These are phyloP conservation scores for Mycena maculata DNA, from an alignment of 768 basidiomycete species.

Conservation along the genomic window DNA sequence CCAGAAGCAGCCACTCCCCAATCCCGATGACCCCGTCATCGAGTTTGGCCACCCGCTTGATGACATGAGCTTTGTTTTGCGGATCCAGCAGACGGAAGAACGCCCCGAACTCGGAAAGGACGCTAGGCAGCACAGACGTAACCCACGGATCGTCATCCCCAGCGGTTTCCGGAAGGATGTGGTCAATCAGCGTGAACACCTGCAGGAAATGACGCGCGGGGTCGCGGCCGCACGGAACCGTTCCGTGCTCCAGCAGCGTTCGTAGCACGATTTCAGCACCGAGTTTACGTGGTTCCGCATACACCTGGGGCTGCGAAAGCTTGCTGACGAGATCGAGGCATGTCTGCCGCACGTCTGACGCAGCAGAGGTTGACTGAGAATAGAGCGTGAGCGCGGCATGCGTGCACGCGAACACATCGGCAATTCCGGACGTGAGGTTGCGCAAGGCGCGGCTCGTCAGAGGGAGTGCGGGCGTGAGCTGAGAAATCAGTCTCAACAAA, in stretches of 20 bases:
- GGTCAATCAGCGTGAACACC: slow-evolving; percentile 66
- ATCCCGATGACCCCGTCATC: slow-evolving; percentile 69
- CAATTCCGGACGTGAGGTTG: slow-evolving; percentile 54
- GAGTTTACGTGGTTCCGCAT: slow-evolving; percentile 49
- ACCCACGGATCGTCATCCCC: slow-evolving; percentile 60
- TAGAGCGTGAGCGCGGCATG: slow-evolving; percentile 56
- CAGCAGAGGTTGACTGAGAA: slow-evolving; percentile 54
- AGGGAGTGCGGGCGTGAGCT: slow-evolving; percentile 58
- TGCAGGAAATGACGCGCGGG: slow-evolving; percentile 68
- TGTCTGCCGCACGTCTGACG: slow-evolving; percentile 56
- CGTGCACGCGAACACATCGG: slow-evolving; percentile 68
- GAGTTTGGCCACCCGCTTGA: slow-evolving; percentile 65
- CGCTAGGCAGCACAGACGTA: slow-evolving; percentile 63
- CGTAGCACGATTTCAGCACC: slow-evolving; percentile 66
- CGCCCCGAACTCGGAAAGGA: slow-evolving; percentile 62
- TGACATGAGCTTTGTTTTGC: slow-evolving; percentile 62
- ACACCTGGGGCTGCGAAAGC: slow-evolving; percentile 50
- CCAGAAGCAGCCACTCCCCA: slow-evolving; percentile 77
- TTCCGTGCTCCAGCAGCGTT: slow-evolving; percentile 64
- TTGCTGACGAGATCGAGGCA: slow-evolving; percentile 63
- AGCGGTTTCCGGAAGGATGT: slow-evolving; percentile 59
- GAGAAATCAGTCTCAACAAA: slow-evolving; percentile 61
- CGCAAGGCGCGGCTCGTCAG: slow-evolving; percentile 64
- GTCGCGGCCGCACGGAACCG: slow-evolving; percentile 56
- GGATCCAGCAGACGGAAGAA: slow-evolving; percentile 71